Evolutionary conservation across 2,329 filamentous ascomycete genomes (phyloP), one percentile per base, ranked within the genome.

Genomic region (Leptographium radiaticola): DNA sequence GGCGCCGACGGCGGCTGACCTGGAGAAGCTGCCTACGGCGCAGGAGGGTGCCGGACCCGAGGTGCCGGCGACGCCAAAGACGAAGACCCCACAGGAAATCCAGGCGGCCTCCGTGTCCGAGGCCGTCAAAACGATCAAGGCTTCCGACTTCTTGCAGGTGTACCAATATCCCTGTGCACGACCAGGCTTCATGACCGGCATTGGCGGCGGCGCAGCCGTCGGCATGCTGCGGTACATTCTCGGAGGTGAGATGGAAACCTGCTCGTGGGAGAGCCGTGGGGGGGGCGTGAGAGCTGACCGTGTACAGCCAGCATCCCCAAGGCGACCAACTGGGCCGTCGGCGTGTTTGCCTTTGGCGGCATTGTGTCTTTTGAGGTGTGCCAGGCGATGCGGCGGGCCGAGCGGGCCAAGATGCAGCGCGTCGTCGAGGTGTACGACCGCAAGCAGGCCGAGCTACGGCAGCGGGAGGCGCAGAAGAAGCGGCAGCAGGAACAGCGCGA

Each of bases 321-420:
- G 62, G 81, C 87, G 1, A 83, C 85, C 39, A 94, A 94, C 63
- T 95, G 87, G 86, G 89, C 89, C 0, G 89, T 93, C 7, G 87
- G 83, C 8, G 75, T 81, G 39, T 95, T 93, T 66, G 74, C 84
- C 30, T 65, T 85, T 20, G 79, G 78, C 8, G 83, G 86, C n/a
- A 73, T 86, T 48, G 75, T 77, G 34, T 84, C 84, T 51, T 93
- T 89, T 69, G 88, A 96, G 69, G 89, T 86, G 63, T 97, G 91
- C 70, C 83, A 89, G 63, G 83, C 83, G 60, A 77, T 79, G 57
- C 77, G 89, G 56, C 75, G 79, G 49, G 76, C 84, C 57, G 91
- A 97, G 69, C 80, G 84, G 62, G 80, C 83, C 57, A 86, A 88
- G 58, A 91, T 98, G 83, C 86, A 86, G 66, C 76, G 89, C 59